Base-by-base conservation (phyloP, 805 yeast species). In the Myxozyma neotropica region DNA sequence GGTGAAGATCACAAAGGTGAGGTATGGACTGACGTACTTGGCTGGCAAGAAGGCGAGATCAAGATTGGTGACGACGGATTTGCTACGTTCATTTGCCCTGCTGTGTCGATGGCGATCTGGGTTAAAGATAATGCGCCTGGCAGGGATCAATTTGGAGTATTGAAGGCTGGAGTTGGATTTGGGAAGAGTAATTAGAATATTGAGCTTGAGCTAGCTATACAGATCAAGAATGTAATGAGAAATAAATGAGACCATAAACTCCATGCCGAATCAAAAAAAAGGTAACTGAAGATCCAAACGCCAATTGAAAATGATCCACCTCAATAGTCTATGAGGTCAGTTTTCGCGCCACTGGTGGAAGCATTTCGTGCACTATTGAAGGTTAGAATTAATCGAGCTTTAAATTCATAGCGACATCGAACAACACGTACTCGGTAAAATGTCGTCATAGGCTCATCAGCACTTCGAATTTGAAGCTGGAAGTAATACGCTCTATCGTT, bases 361-460 rank as follows among this genome's bases (percentile, higher is more conserved):
- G 78, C 99, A 94, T 64, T 84, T 86, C 38, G 91, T 91, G 77
- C 99, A 94, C 74, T 71, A 38, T 15, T 27, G 21, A 12, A n/a
- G 10, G 15, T 27, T 36, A 45, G 29, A 12, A 13, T 1, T n/a
- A n/a, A n/a, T n/a, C n/a, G n/a, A n/a, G n/a, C n/a, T n/a, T n/a
- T n/a, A n/a, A 40, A 23, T 33, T 23, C 24, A 31, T 13, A 24
- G 6, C 17, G n/a, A 35, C 24, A 2, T 10, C 10, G 15, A n/a
- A 6, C 24, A 19, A 21, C 7, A 39, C 71, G 21, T 53, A 70
- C 73, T 55, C 93, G 91, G 74, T 89, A 93, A 73, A 94, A 94
- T 1, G 98, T 93, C 0, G 99, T 94, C 98, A 94, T 94, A 24
- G 99, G 99, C 77, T 94, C 99, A 81, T 94, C 99, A 1, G 99